Evolutionary conservation across 1,139 yeast genomes (phyloP), one percentile per base, ranked within the genome.

Genomic region (Debaryomyces udenii): DNA sequence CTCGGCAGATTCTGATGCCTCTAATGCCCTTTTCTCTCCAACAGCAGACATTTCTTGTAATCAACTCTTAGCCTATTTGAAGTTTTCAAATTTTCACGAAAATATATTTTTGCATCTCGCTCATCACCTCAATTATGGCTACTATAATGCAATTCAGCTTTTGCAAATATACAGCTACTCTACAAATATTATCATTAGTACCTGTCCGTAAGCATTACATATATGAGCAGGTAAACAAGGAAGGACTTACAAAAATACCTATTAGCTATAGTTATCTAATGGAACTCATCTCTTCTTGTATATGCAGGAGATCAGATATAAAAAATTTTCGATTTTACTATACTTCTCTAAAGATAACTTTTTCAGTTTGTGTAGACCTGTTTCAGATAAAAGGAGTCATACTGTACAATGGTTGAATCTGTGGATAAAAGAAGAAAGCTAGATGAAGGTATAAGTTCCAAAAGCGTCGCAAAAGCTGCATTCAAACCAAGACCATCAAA

Each of bases 401-500:
- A 26, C 11, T 1, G 15, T 34, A 11, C 3, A 16, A 66, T 66
- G 71, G 66, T 57, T 35, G 69, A 65, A 48, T 56, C 57, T 5
- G 47, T 47, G 5, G 68, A 64, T 11, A 68, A 67, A 53, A 65
- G 53, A 48, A 64, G 69, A 43, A 66, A 60, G 53, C 47, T 55
- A 9, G 55, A 45, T 14, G 41, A 33, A 11, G 14, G 38, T 26
- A 33, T 28, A 11, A 14, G 35, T 5, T 11, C 31, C 6, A 26
- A 37, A 18, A 23, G 34, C 2, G 37, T 24, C 16, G 16, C 14
- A n/a, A 38, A 35, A 15, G 17, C 15, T 9, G 30, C 35, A 6
- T 39, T 31, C 9, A 17, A 27, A 13, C 13, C 23, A 13, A 55
- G 45, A 41, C 50, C 59, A 5, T 70, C 76, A 3, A 62, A 59